Conservation (phyloP, 345 rosid genomes). For the Salix exigua region DNA sequence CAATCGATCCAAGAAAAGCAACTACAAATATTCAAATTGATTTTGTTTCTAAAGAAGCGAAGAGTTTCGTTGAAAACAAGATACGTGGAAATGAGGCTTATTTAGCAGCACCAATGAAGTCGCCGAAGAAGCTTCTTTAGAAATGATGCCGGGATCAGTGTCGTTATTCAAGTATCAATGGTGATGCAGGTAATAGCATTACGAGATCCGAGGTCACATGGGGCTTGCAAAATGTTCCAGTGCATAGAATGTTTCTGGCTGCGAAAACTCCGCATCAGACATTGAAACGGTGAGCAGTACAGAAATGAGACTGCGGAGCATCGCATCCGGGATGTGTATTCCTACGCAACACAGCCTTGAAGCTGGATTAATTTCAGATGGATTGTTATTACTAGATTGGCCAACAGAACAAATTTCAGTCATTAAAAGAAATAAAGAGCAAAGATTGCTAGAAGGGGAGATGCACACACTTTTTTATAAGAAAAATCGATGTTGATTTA, state of each 20-base stretch:
- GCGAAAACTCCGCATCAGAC: too few species aligned
- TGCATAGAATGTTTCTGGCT: too few species aligned
- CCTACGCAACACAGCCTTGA: too few species aligned
- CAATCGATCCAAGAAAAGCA: background rate
- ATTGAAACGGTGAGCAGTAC: too few species aligned
- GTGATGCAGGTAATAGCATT: constrained; percentile 4
- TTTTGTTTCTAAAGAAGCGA: background rate
- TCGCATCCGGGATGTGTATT: too few species aligned
- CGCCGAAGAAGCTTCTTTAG: constrained; percentile 6
- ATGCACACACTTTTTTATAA: too few species aligned
- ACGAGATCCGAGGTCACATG: too few species aligned
- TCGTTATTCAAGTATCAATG: background rate
- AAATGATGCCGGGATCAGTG: background rate
- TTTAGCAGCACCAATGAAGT: constrained; percentile 9
- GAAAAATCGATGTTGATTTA: background rate
- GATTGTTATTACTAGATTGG: too few species aligned
- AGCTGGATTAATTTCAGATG: too few species aligned
- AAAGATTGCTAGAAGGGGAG: background rate
- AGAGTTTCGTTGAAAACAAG: background rate
- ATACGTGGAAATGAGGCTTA: background rate
- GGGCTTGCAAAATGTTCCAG: too few species aligned
- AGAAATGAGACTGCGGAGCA: too few species aligned
- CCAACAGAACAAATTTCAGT: too few species aligned
- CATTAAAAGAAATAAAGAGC: background rate
- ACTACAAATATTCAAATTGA: background rate